phyloP scores from a whole-genome alignment of 352 stramenopile species.

The Phytopythium mirpurense region DNA sequence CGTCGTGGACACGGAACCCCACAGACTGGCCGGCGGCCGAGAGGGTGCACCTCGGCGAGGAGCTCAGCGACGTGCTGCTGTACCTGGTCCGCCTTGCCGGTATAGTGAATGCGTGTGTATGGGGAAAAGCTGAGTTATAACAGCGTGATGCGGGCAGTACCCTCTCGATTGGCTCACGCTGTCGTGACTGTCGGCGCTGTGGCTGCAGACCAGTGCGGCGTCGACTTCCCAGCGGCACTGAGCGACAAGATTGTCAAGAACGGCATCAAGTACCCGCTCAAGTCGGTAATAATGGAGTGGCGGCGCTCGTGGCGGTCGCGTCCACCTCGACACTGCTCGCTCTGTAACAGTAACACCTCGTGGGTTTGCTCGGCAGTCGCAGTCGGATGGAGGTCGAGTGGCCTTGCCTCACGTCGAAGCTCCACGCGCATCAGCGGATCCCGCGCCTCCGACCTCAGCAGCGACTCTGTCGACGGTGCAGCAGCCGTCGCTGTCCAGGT shows the following conservation, averaged over 20 bases:
- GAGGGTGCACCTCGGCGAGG: constrained; percentile 84
- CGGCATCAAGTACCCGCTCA: constrained; percentile 52
- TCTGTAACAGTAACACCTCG: not conserved
- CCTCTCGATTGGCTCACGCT: too few relatives aligned
- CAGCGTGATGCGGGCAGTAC: too few relatives aligned
- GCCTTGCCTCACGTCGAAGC: not conserved
- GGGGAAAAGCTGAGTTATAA: too few relatives aligned
- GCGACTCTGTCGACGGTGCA: too few relatives aligned
- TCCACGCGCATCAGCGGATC: too few relatives aligned
- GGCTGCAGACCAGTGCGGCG: constrained; percentile 54
- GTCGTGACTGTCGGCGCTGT: too few relatives aligned
- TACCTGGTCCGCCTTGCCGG: constrained; percentile 89
- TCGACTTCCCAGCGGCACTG: constrained; percentile 77
- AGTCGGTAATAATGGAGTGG: not conserved
- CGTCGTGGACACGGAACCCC: too few relatives aligned
- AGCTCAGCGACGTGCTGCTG: constrained; percentile 93
- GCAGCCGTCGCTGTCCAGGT: constrained; percentile 18
- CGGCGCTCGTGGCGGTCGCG: not conserved
- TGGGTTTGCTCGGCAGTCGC: too few relatives aligned
- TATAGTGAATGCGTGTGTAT: too few relatives aligned
- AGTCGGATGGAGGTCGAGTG: not conserved
- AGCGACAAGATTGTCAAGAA: constrained; percentile 88
- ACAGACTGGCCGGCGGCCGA: constrained; percentile 59
- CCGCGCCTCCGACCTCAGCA: constrained; percentile 5
- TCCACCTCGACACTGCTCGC: too few relatives aligned